phyloP scores from a whole-genome alignment of 306 rosid species.

The Glycine soja region DNA sequence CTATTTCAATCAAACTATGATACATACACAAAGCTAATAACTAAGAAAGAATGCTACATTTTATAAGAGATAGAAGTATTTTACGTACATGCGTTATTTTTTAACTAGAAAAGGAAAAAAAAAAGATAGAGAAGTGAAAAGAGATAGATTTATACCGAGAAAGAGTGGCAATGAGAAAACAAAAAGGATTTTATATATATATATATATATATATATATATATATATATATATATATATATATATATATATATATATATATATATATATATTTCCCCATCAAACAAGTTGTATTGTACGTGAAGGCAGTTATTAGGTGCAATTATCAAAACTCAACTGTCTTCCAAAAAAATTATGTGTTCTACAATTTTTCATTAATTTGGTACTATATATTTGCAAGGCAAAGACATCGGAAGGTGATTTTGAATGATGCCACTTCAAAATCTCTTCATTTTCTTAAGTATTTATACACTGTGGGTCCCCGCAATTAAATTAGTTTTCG shows the following conservation, averaged over 20 bases:
- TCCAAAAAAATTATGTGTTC: not conserved
- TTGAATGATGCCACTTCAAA: constrained; percentile 36
- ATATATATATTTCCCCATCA: not conserved
- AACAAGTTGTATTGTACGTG: not conserved
- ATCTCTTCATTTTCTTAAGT: constrained; percentile 46
- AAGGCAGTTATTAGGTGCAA: constrained; percentile 28
- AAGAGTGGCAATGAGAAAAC: not conserved
- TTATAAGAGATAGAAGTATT: not conserved
- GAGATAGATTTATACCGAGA: not conserved
- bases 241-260: too few species aligned
- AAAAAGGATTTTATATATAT: too few species aligned
- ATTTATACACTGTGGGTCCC: constrained; percentile 21
- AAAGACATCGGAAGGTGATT: not conserved
- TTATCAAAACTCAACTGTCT: constrained; percentile 39
- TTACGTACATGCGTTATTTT: not conserved
- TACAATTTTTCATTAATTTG: not conserved
- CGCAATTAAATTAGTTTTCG: not conserved
- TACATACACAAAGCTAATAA: too few species aligned
- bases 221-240: too few species aligned
- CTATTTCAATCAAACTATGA: too few species aligned
- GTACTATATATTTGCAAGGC: constrained; percentile 1
- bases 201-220: too few species aligned
- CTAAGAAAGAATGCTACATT: too few species aligned
- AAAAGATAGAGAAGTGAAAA: not conserved
- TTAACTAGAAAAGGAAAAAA: not conserved